phyloP scores from a whole-genome alignment of 1,284 basidiomycete species.

The Ustilago curta region DNA sequence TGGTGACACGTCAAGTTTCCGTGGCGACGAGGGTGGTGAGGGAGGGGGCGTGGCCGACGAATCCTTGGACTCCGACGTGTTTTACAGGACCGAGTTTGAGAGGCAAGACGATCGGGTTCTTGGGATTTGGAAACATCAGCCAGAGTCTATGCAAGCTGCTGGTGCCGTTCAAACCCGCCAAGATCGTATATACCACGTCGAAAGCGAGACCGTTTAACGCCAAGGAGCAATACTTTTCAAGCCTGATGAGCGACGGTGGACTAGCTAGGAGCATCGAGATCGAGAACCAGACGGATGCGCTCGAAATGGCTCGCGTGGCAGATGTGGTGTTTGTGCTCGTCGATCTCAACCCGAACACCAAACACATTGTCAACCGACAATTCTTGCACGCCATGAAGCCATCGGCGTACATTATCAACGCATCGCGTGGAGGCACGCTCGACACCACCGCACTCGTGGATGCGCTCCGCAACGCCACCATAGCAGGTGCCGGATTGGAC shows the following conservation, averaged over 20 bases:
- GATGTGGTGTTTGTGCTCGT: slow-evolving; percentile 75
- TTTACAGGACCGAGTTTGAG: slow-evolving; percentile 79
- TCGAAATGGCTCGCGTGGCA: slow-evolving; percentile 35
- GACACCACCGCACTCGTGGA: slow-evolving; percentile 83
- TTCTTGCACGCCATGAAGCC: slow-evolving; percentile 86
- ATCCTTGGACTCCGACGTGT: slow-evolving; percentile 77
- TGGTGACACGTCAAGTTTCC: slow-evolving; percentile 83
- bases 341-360: slow-evolving; percentile 79
- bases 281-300: slow-evolving; percentile 49
- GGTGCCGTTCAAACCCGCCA: slow-evolving; percentile 46
- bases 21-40: slow-evolving; percentile 77
- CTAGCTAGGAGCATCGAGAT: slow-evolving; percentile 32
- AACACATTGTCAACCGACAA: slow-evolving; percentile 78
- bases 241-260: slow-evolving; percentile 34
- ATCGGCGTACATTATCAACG: slow-evolving; percentile 59
- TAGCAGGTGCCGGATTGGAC: slow-evolving; percentile 92
- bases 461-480: slow-evolving; percentile 80
- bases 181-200: slow-evolving; percentile 56
- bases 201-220: slow-evolving; percentile 45
- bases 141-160: slow-evolving; percentile 49
- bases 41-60: slow-evolving; percentile 76
- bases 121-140: slow-evolving; percentile 86
- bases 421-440: slow-evolving; percentile 76
- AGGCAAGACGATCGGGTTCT: slow-evolving; percentile 81
- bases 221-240: slow-evolving; percentile 36